These are phyloP conservation scores for Epicoccum sorghinum DNA, from an alignment of 2,329 filamentous ascomycete genomes.

Conservation along the genomic window DNA sequence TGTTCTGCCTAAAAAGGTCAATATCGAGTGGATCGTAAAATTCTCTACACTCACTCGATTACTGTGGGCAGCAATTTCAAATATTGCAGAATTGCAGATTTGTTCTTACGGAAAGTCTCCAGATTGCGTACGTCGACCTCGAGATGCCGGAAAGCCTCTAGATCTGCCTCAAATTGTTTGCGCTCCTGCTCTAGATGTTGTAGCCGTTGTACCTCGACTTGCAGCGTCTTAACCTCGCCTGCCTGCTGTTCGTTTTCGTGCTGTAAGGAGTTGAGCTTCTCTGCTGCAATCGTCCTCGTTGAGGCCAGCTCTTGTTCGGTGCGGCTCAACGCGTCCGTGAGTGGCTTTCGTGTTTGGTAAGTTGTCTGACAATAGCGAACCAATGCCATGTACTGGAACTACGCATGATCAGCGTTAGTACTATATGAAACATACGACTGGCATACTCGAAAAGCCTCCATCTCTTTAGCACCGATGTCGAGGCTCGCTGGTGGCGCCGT, in stretches of 20 bases:
- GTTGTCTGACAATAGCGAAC: slow-evolving; percentile 35
- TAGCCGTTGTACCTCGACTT: slow-evolving; percentile 24
- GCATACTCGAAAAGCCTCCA: slow-evolving; percentile 52
- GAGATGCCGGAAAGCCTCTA: slow-evolving; percentile 16
- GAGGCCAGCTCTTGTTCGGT: slow-evolving; percentile 34
- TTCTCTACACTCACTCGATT: slow-evolving; percentile 28
- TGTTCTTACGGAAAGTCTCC: slow-evolving; percentile 26
- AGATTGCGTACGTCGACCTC: slow-evolving; percentile 28
- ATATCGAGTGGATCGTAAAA: not conserved
- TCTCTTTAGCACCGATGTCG: slow-evolving; percentile 41
- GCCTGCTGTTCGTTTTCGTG: slow-evolving; percentile 24
- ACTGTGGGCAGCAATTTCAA: slow-evolving; percentile 35
- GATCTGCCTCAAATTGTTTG: slow-evolving; percentile 15
- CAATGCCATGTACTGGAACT: slow-evolving; percentile 56
- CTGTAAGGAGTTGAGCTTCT: slow-evolving; percentile 36
- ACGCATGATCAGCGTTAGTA: slow-evolving; percentile 15
- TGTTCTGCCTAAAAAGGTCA: slow-evolving; percentile 36
- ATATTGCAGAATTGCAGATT: slow-evolving; percentile 36
- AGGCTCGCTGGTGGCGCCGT: slow-evolving; percentile 53
- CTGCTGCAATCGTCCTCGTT: slow-evolving; percentile 43
- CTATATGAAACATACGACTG: not conserved
- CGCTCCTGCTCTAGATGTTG: slow-evolving; percentile 27
- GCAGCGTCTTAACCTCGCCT: slow-evolving; percentile 15
- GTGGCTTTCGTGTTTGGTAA: slow-evolving; percentile 26
- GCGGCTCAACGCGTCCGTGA: slow-evolving; percentile 19